Conservation (phyloP, 2,329 filamentous ascomycete genomes). For the Xylariaceae sp. region DNA sequence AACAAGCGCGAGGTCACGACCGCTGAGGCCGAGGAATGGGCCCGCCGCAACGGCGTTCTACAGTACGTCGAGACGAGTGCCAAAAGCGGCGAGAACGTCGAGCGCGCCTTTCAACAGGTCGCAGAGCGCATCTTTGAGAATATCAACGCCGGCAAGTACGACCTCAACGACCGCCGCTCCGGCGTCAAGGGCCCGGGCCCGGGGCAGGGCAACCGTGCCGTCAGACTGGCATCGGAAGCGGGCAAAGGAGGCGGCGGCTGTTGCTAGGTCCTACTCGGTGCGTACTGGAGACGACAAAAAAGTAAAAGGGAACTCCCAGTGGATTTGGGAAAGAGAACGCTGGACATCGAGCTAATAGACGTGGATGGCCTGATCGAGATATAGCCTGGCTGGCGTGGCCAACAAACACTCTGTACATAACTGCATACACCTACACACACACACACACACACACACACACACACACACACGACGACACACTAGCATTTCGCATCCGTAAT, state of each 20-base stretch:
- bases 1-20: constrained; percentile 67
- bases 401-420: neutral
- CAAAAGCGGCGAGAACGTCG: constrained; percentile 92
- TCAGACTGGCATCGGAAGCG: constrained; percentile 40
- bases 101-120: constrained; percentile 87
- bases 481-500: constrained; percentile 16
- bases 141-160: constrained; percentile 91
- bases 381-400: no score
- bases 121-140: constrained; percentile 95
- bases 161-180: constrained; percentile 86
- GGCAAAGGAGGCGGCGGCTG: constrained; percentile 40
- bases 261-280: constrained; percentile 33
- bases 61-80: constrained; percentile 95
- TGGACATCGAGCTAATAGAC: no score
- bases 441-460: no score
- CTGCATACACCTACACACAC: constrained; percentile 24
- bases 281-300: constrained; percentile 14
- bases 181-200: constrained; percentile 76
- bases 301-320: no score
- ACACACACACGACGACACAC: constrained; percentile 11
- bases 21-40: constrained; percentile 88
- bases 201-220: constrained; percentile 37
- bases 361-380: no score
- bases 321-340: no score
- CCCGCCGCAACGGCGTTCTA: constrained; percentile 75